These are phyloP conservation scores for Dioscorea dumetorum DNA, from an alignment of 106 monocot genomes.

Conservation along the genomic window DNA sequence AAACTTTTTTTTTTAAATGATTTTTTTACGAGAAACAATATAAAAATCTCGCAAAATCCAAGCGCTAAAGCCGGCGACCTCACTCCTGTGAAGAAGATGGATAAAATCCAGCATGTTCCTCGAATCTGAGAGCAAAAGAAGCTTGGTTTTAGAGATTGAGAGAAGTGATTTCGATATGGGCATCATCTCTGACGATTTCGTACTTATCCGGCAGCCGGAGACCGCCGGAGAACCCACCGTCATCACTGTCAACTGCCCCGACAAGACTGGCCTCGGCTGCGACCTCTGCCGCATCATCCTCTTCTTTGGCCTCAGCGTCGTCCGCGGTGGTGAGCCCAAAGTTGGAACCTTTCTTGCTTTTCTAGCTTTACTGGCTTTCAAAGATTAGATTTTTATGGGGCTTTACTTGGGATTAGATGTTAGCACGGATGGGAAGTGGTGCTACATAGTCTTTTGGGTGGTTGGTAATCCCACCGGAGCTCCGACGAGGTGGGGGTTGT, in stretches of 20 bases:
- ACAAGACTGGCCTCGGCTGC: conserved; percentile 76
- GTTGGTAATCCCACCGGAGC: conserved; percentile 19
- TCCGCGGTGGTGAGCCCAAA: conserved; percentile 40
- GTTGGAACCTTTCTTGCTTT: not conserved
- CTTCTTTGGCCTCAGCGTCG: conserved; percentile 60
- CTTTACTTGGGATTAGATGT: conserved; percentile 24
- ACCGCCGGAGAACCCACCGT: conserved; percentile 40
- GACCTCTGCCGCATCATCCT: conserved; percentile 75
- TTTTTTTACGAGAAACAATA: too few relatives aligned
- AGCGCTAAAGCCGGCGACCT: too few relatives aligned
- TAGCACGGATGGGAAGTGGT: conserved; percentile 90
- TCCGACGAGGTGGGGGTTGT: conserved; percentile 48
- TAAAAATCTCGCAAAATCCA: too few relatives aligned
- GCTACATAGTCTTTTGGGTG: conserved; percentile 85
- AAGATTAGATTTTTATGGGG: not conserved
- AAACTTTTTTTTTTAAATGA: too few relatives aligned
- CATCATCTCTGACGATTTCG: conserved; percentile 45
- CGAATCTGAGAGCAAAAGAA: too few relatives aligned
- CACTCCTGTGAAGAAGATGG: too few relatives aligned
- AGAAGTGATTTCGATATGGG: conserved; percentile 15
- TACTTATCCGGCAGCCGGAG: conserved; percentile 50
- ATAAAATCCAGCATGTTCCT: too few relatives aligned
- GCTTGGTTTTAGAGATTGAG: not conserved
- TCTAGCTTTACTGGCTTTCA: not conserved
- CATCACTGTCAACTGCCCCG: conserved; percentile 56